Base-by-base conservation (phyloP, 2,329 filamentous ascomycete species). In the Cladosporium sp. region DNA sequence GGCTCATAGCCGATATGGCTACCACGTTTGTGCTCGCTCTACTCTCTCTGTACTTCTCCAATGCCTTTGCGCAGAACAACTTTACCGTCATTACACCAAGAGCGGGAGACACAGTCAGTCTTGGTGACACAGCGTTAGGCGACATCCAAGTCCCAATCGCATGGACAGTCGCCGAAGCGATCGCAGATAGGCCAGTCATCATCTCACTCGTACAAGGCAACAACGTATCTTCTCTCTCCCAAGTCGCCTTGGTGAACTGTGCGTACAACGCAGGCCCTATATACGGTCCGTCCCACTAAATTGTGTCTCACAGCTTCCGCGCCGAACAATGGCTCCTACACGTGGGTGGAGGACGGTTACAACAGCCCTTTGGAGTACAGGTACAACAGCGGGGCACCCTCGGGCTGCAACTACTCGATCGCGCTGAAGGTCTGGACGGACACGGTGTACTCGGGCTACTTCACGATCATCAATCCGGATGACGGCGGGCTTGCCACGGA, bases 371-470 rank as follows among this genome's bases (percentile, higher is more conserved):
- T 53, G 7, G 50, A 42, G 7, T 46, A 41, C 14, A 37, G 14
- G 3, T 53, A 46, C 43, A 33, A 31, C 43, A 37, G 42, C 11
- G 50, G 43, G 9, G 35, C 46, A 2, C 35, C 41, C n/a, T 49
- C 43, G n/a, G 54, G 44, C 11, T 56, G 54, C 22, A 54, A 56
- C 22, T 56, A 56, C 42, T 49, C 54, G 3, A 46, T 56, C 13
- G 46, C 37, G 31, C 40, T 56, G 22, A 56, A 56, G 32, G 51
- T 46, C 9, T 56, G 54, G 54, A 53, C 45, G 9, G 46, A 56
- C 40, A 37, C 42, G 1, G 42, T 44, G 7, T 56, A 53, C 35
- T 56, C 54, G 3, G 31, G 31, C 8, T 54, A 46, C 28, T 56
- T 56, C 42, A 50, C 54, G 2, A 42, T 56, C n/a, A 53, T 56